Evolutionary conservation across 164 flowering plant species (phyloP).

Genomic region (Berberis vulgaris): DNA sequence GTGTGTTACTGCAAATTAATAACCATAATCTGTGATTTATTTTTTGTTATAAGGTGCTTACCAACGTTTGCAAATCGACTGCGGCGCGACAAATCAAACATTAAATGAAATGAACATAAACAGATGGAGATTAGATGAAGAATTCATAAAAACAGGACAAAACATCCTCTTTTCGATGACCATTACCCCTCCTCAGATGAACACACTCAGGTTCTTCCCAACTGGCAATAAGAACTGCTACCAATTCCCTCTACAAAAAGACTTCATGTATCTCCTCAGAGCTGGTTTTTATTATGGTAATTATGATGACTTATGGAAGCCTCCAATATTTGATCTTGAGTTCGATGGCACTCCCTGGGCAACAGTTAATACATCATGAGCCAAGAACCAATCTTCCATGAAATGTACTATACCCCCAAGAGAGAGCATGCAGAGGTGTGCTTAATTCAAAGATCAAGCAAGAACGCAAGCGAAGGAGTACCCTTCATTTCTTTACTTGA

Average conservation of each 20-base stretch:
- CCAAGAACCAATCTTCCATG: not conserved
- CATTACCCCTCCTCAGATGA: not conserved
- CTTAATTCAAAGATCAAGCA: no score
- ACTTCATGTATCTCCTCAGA: not conserved
- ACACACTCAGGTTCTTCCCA: not conserved
- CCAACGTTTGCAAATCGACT: no score
- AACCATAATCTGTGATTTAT: no score
- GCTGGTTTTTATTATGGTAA: not conserved
- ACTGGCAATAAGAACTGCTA: not conserved
- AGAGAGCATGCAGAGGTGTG: not conserved
- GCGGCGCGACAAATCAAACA: no score
- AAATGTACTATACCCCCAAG: not conserved
- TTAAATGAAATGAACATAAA: no score
- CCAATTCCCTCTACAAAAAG: not conserved
- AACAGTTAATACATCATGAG: not conserved
- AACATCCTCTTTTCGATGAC: no score
- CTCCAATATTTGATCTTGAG: not conserved
- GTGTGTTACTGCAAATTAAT: no score
- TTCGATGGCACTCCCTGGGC: not conserved
- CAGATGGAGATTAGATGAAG: no score
- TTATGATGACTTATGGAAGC: not conserved
- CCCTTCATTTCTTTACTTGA: not conserved
- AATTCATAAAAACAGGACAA: no score
- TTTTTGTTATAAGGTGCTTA: no score
- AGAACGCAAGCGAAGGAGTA: not conserved